Evolutionary conservation across 1,284 basidiomycete genomes (phyloP).

Genomic region (Trametes polyzona): DNA sequence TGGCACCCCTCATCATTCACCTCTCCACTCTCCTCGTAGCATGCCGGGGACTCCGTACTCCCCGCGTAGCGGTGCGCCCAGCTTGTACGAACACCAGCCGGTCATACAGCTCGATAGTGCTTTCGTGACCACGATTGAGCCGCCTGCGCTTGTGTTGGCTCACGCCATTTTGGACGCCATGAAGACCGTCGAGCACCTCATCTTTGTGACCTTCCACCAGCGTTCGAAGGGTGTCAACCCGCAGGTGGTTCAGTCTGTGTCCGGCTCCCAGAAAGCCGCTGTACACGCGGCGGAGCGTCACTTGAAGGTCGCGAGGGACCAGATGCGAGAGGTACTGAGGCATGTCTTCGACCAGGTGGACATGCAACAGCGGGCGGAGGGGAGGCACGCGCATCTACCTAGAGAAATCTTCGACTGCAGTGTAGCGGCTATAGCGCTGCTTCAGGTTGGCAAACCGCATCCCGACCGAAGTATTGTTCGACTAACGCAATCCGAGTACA

Average conservation of each 20-base stretch:
- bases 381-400: slow-evolving; percentile 32
- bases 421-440: slow-evolving; percentile 47
- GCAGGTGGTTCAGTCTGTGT: slow-evolving; percentile 19
- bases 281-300: slow-evolving; percentile 34
- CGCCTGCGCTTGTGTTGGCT: slow-evolving; percentile 41
- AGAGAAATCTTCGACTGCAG: slow-evolving; percentile 42
- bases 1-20: slow-evolving; percentile 11
- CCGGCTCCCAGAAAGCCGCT: slow-evolving; percentile 33
- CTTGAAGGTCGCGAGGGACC: slow-evolving; percentile 37
- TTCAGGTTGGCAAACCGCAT: slow-evolving; percentile 41
- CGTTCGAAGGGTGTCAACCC: slow-evolving; percentile 7
- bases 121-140: slow-evolving; percentile 35
- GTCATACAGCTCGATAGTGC: slow-evolving; percentile 11
- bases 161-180: slow-evolving; percentile 42
- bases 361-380: slow-evolving; percentile 32
- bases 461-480: background rate
- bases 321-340: slow-evolving; percentile 39
- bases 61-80: slow-evolving; percentile 14
- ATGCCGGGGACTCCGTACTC: slow-evolving; percentile 11
- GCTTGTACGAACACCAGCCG: slow-evolving; percentile 15
- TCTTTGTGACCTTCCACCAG: slow-evolving; percentile 42
- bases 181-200: slow-evolving; percentile 38
- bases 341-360: slow-evolving; percentile 40
- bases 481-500: slow-evolving; percentile 19
- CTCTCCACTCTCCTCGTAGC: too few relatives aligned